Evolutionary conservation across 768 basidiomycete species (phyloP).

Genomic region (Terana coerulea): DNA sequence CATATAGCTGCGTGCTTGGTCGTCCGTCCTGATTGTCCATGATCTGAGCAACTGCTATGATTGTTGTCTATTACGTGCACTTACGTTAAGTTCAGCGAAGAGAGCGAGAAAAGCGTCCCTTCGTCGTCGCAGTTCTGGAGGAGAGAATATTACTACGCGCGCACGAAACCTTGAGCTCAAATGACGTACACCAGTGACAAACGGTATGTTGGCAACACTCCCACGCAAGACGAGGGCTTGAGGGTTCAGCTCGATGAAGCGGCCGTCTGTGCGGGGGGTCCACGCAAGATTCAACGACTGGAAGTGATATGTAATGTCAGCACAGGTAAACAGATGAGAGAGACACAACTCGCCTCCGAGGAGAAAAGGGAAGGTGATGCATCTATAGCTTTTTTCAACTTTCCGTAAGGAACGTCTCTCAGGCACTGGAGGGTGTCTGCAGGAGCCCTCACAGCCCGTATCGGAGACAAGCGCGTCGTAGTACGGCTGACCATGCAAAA

Average conservation of each 20-base stretch:
- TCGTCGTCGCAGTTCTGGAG: slow-evolving; percentile 42
- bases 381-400: slow-evolving; percentile 31
- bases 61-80: not conserved
- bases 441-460: slow-evolving; percentile 32
- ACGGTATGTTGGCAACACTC: slow-evolving; percentile 44
- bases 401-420: slow-evolving; percentile 30
- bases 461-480: slow-evolving; percentile 40
- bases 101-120: slow-evolving; percentile 39
- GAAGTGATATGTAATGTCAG: not conserved
- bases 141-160: not conserved
- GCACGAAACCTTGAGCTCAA: not conserved
- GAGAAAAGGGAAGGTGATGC: slow-evolving; percentile 27
- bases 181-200: slow-evolving; percentile 36
- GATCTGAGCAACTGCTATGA: not conserved
- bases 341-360: slow-evolving; percentile 13
- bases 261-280: slow-evolving; percentile 47
- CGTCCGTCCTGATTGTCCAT: slow-evolving; percentile 17
- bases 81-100: slow-evolving; percentile 27
- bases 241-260: slow-evolving; percentile 39
- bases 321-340: not conserved
- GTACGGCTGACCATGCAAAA: slow-evolving; percentile 25
- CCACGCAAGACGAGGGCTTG: slow-evolving; percentile 38
- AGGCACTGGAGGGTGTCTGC: slow-evolving; percentile 42
- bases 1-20: slow-evolving; percentile 15
- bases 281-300: slow-evolving; percentile 33